Base-by-base conservation (phyloP, 2,329 filamentous ascomycete species). In the Aspergillus sp. region DNA sequence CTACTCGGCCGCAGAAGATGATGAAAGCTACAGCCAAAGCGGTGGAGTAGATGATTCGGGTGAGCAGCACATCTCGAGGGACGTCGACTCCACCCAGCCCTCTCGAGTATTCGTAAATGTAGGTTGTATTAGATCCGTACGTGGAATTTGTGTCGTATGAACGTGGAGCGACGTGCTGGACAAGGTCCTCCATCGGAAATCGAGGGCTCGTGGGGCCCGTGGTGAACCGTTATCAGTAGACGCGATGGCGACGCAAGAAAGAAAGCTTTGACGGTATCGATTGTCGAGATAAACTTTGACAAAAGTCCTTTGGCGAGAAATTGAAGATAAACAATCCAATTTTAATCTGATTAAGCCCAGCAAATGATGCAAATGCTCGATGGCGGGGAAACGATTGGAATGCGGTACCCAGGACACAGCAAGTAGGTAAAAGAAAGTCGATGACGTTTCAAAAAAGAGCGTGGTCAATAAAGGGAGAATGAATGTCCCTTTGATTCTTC, bases 91-190 rank as follows among this genome's bases (percentile, higher is more conserved):
- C 68, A 27, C 47, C 50, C 12, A 70, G 39, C 1, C 68, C 68
- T 40, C 67, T 52, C 3, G 68, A 69, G 44, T 66, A 70, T 44
- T 66, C 64, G 38, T 63, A 64, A 36, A 68, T 52, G 46, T 71
- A 70, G 13, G 65, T 69, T n/a, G 53, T 53, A 44, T 70, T 69
- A 27, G 52, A 43, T 48, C 57, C 54, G 46, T 71, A 70, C 12
- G 65, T 69, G 12, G 53, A 53, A 44, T 70, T 69, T 28, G 52
- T 43, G 48, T 56, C 54, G 46, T 58, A 61, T 42, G 39, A 38
- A 49, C 62, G 53, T 42, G 52, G 51, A 48, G 51, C 52, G 33
- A 60, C 45, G 40, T 47, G 53, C 40, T 50, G 49, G 37, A 37
- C 39, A 40, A 51, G 43, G 37, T 49, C 50, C 45, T 60, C 61